Conservation (phyloP, 2,329 filamentous ascomycete species). For the Colletotrichum trifolii region DNA sequence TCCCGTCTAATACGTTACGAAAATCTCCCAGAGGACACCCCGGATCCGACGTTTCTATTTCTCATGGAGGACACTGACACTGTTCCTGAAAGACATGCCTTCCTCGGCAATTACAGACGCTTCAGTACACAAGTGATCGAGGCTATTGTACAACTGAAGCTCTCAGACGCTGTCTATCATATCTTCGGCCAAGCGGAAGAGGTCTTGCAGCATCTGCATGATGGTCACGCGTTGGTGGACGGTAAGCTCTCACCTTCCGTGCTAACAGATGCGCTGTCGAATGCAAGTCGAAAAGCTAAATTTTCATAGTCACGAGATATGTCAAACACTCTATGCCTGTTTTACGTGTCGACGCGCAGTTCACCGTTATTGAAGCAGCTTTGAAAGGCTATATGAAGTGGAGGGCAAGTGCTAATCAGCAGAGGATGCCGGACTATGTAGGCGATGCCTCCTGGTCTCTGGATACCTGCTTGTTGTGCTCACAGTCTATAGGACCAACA, state of each 20-base stretch:
- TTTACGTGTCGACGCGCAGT: constrained; percentile 87
- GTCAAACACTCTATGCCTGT: constrained; percentile 78
- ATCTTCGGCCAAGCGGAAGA: constrained; percentile 84
- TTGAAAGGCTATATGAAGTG: constrained; percentile 91
- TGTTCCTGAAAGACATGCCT: constrained; percentile 91
- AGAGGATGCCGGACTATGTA: constrained; percentile 36
- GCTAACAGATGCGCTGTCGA: too few relatives aligned
- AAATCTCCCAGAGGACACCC: constrained; percentile 81
- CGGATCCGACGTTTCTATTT: constrained; percentile 83
- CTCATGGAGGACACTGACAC: constrained; percentile 96
- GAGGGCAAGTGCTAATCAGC: constrained; percentile 52
- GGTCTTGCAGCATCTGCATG: constrained; percentile 80
- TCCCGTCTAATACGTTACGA: constrained; percentile 89
- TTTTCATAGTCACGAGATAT: constrained; percentile 62
- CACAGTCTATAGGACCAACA: constrained; percentile 55
- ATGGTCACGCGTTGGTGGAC: constrained; percentile 73
- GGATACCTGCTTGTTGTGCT: not conserved
- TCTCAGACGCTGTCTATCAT: constrained; percentile 86
- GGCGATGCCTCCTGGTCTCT: not conserved
- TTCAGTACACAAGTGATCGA: constrained; percentile 92
- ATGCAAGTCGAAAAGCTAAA: constrained; percentile 1
- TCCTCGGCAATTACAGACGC: constrained; percentile 92
- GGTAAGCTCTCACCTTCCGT: constrained; percentile 54
- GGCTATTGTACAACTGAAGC: constrained; percentile 81
- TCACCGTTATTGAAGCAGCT: constrained; percentile 87